Conservation (phyloP, 176 grass and related monocot species). For the Stipa capillata region DNA sequence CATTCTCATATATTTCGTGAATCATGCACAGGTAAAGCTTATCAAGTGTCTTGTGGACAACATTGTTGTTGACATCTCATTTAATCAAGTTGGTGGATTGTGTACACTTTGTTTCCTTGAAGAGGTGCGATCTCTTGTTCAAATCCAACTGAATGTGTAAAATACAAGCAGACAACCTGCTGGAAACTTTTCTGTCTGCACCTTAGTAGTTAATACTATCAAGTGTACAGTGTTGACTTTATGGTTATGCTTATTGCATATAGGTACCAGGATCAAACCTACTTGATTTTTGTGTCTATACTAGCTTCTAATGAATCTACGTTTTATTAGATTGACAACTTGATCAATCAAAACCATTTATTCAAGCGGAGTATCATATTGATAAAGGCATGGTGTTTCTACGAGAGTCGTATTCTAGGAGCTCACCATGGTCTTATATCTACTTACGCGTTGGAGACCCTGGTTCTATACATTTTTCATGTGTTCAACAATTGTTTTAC, state of each 20-base stretch:
- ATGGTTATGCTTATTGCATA: slow-evolving; percentile 7
- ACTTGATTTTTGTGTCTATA: slow-evolving; percentile 25
- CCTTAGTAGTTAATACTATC: neutral
- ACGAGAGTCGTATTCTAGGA: slow-evolving; percentile 95
- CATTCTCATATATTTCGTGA: slow-evolving; percentile 17
- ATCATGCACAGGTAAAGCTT: slow-evolving; percentile 78
- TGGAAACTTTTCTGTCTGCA: neutral
- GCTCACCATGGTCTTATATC: slow-evolving; percentile 99
- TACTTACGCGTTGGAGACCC: slow-evolving; percentile 94
- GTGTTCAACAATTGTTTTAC: slow-evolving; percentile 84
- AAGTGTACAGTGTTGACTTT: neutral
- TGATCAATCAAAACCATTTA: slow-evolving; percentile 74
- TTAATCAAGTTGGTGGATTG: slow-evolving; percentile 96
- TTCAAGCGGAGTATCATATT: slow-evolving; percentile 98
- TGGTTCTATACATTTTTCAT: slow-evolving; percentile 98
- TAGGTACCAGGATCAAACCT: neutral
- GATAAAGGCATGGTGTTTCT: slow-evolving; percentile 98
- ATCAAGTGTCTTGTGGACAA: slow-evolving; percentile 97
- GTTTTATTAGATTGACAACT: slow-evolving; percentile 54
- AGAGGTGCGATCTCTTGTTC: slow-evolving; percentile 49
- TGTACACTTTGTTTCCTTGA: slow-evolving; percentile 97
- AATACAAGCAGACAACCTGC: neutral
- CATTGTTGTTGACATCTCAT: slow-evolving; percentile 97
- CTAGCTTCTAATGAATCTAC: slow-evolving; percentile 27
- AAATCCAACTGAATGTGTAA: slow-evolving; percentile 2